Evolutionary conservation across 208 protist species (phyloP), one percentile per base, ranked within the genome.

Genomic region (Sergeia podlipaevii): DNA sequence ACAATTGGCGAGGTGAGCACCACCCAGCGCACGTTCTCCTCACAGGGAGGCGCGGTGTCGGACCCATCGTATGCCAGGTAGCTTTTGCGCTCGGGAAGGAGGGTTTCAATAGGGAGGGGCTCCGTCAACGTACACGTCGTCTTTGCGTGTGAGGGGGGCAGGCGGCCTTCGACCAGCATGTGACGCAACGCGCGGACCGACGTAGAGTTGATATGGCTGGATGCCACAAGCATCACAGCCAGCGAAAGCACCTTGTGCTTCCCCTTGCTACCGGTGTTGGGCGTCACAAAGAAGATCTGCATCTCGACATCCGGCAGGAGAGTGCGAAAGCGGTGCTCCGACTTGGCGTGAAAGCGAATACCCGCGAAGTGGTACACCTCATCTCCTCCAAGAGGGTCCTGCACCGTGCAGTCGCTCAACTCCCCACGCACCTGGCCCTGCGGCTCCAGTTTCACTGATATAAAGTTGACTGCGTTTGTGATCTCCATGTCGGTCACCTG

Each of bases 51-150:
- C 28, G 67, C 73, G 39, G 89, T 88, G 42, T 70, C 57, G 2
- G 89, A 95, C 44, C 82, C 89, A 48, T 77, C 68, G 70, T 93
- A 95, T 11, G 69, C 51, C 17, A 89, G 50, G 63, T 90, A 93
- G 60, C 70, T 89, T 54, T 78, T 52, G 15, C 63, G 45, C 10
- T 28, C 30, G 0, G 82, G 78, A 18, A 90, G 58, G 1, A 93
- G 46, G 32, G 59, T 71, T 29, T 41, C 26, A 47, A 91, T 33
- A 23, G 70, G 34, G 27, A 89, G 45, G 24, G 77, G 48, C 66
- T 85, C 69, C 3, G 59, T 67, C 20, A 93, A 45, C 24, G 72
- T 77, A 62, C 77, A 85, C 23, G 74, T 88, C 11, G 74, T 88
- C 57, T 65, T 70, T 26, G 79, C 60, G 57, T 85, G 70, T 6